Conservation (phyloP, 2,329 filamentous ascomycete genomes). For the Pseudogymnoascus sp. region DNA sequence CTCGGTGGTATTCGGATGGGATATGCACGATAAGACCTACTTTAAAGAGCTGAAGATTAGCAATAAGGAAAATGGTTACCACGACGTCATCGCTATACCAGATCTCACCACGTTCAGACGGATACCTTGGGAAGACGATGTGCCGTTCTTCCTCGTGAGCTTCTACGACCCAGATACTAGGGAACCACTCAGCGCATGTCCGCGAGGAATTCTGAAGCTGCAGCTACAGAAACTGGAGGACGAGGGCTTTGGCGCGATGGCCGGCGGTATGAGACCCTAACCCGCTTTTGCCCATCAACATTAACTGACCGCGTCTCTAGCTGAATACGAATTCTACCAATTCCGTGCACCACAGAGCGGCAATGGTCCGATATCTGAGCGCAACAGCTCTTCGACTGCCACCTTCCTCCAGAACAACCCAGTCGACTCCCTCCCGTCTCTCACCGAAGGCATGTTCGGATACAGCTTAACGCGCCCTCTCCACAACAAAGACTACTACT, state of each 20-base stretch:
- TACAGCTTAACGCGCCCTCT: conserved; percentile 82
- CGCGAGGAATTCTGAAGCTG: conserved; percentile 64
- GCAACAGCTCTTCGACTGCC: conserved; percentile 61
- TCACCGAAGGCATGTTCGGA: conserved; percentile 94
- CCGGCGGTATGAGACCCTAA: conserved; percentile 60
- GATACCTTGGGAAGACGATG: conserved; percentile 84
- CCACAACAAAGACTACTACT: conserved; percentile 89
- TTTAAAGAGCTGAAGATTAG: conserved; percentile 76
- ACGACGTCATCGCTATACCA: conserved; percentile 73
- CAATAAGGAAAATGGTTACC: conserved; percentile 85
- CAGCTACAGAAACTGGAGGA: conserved; percentile 58
- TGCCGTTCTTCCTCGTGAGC: conserved; percentile 77
- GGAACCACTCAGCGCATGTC: conserved; percentile 66
- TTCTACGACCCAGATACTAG: conserved; percentile 76
- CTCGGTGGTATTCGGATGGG: conserved; percentile 91
- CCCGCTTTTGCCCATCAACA: neutral
- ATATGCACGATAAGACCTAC: conserved; percentile 93
- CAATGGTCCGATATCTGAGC: conserved; percentile 39
- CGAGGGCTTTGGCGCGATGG: conserved; percentile 74
- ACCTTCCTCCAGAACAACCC: conserved; percentile 67
- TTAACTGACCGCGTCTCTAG: conserved; percentile 37
- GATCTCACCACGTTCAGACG: conserved; percentile 71
- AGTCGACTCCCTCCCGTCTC: conserved; percentile 61
- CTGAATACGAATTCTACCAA: conserved; percentile 93
- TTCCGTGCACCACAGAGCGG: conserved; percentile 59